A percentile compares a stretch with the other conserved stretches of the same genome.
These are phyloP conservation scores for Trypanosoma conorhini DNA, from an alignment of 208 protist species.

Conservation along the genomic window DNA sequence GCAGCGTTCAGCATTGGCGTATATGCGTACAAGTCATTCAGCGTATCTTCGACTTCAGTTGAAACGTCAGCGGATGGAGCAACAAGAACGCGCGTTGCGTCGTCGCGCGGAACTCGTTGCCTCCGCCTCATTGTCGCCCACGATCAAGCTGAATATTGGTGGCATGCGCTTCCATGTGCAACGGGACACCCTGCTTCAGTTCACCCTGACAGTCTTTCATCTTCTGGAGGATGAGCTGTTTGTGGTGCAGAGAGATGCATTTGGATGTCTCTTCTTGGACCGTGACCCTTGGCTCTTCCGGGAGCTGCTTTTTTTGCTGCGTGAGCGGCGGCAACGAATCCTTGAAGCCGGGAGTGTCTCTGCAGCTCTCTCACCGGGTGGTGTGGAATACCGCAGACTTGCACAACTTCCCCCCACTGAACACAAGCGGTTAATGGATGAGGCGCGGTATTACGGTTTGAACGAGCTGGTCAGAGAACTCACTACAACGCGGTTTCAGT, in stretches of 20 bases:
- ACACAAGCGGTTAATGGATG: slow-evolving; percentile 22
- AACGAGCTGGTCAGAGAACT: slow-evolving; percentile 22
- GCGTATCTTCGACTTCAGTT: not conserved
- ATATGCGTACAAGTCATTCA: not conserved
- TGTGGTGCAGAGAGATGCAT: slow-evolving; percentile 22
- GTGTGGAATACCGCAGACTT: slow-evolving; percentile 5
- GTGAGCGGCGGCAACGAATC: slow-evolving; percentile 15
- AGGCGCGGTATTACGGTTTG: slow-evolving; percentile 30
- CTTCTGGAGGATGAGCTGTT: slow-evolving; percentile 14
- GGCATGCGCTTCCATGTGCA: slow-evolving; percentile 30
- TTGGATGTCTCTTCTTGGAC: slow-evolving; percentile 26
- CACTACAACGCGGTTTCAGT: slow-evolving; percentile 7
- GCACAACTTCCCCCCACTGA: slow-evolving; percentile 14
- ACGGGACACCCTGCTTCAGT: slow-evolving; percentile 24
- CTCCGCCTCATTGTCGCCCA: not conserved
- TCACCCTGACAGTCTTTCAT: slow-evolving; percentile 23
- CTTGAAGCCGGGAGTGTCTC: not conserved
- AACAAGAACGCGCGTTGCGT: slow-evolving; percentile 15
- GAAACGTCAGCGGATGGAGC: slow-evolving; percentile 14
- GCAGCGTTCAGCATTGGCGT: not conserved
- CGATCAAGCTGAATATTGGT: slow-evolving; percentile 28
- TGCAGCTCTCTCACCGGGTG: not conserved
- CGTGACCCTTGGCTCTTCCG: slow-evolving; percentile 31
- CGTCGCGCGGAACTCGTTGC: slow-evolving; percentile 8
- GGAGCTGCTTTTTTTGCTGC: slow-evolving; percentile 26